phyloP scores from a whole-genome alignment of 176 grass and related monocot species.

The Dactylis glomerata region DNA sequence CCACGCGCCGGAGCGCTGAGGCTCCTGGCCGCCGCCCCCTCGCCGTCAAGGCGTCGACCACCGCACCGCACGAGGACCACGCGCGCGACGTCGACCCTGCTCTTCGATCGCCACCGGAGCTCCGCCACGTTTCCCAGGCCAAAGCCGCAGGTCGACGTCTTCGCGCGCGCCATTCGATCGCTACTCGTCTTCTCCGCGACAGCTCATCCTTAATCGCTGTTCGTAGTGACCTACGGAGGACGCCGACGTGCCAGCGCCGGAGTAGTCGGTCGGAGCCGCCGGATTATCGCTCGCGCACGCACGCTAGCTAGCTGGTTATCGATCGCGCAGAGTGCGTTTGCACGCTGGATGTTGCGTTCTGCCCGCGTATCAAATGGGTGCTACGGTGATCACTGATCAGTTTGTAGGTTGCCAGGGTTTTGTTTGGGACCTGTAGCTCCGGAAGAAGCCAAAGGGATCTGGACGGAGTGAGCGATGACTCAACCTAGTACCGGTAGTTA shows the following conservation, averaged over 20 bases:
- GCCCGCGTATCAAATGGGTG: no score
- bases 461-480: no score
- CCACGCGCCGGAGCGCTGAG: slow-evolving; percentile 14
- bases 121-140: slow-evolving; percentile 21
- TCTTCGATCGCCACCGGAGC: not conserved
- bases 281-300: not conserved
- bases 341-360: not conserved
- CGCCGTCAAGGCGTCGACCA: not conserved
- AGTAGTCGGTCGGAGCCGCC: not conserved
- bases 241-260: slow-evolving; percentile 18
- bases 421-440: no score
- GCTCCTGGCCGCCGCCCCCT: not conserved
- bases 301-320: not conserved
- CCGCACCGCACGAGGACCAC: slow-evolving; percentile 22
- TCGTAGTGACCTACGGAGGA: not conserved
- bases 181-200: not conserved
- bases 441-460: no score
- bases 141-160: not conserved
- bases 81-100: slow-evolving; percentile 17
- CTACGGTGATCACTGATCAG: no score
- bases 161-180: not conserved
- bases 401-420: no score
- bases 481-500: no score
- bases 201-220: slow-evolving; percentile 18
- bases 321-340: not conserved